These are phyloP conservation scores for Pythium aquatile DNA, from an alignment of 352 stramenopile genomes.

Conservation along the genomic window DNA sequence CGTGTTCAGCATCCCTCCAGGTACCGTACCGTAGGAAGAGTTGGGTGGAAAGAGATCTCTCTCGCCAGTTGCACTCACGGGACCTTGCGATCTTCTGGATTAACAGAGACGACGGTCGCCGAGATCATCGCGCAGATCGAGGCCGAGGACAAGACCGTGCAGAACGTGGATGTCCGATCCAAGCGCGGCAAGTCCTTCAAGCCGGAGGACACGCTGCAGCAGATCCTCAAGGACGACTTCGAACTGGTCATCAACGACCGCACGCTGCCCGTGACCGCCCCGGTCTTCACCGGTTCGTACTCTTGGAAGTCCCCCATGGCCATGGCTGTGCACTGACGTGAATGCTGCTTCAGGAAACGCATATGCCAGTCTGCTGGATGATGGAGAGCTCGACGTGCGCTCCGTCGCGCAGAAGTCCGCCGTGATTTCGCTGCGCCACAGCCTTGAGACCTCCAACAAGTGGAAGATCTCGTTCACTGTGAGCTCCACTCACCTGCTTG, in stretches of 20 bases:
- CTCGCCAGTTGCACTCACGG: neutral
- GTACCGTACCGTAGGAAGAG: conserved; percentile 18
- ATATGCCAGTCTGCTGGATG: conserved; percentile 70
- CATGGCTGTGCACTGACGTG: neutral
- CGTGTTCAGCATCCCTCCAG: conserved; percentile 72
- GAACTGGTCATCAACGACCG: conserved; percentile 80
- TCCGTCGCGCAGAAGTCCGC: conserved; percentile 77
- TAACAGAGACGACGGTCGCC: conserved; percentile 69
- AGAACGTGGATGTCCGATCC: conserved; percentile 64
- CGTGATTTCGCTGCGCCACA: conserved; percentile 71
- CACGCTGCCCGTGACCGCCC: conserved; percentile 65
- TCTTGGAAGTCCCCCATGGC: neutral
- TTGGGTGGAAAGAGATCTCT: conserved; percentile 5
- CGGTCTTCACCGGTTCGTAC: conserved; percentile 56
- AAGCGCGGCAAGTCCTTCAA: conserved; percentile 58
- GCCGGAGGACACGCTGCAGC: conserved; percentile 57
- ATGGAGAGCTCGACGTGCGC: conserved; percentile 76
- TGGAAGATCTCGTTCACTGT: conserved; percentile 75
- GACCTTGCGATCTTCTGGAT: neutral
- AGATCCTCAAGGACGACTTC: conserved; percentile 80
- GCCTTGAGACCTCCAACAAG: conserved; percentile 68
- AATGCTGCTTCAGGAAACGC: conserved; percentile 38
- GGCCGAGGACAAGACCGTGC: conserved; percentile 69
- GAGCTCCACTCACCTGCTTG: conserved; percentile 1
- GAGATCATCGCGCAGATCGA: conserved; percentile 75